Percentiles rank a stretch among this genome's conserved stretches.
phyloP scores from a whole-genome alignment of 345 rosid species.

The Euphorbia tirucalli region DNA sequence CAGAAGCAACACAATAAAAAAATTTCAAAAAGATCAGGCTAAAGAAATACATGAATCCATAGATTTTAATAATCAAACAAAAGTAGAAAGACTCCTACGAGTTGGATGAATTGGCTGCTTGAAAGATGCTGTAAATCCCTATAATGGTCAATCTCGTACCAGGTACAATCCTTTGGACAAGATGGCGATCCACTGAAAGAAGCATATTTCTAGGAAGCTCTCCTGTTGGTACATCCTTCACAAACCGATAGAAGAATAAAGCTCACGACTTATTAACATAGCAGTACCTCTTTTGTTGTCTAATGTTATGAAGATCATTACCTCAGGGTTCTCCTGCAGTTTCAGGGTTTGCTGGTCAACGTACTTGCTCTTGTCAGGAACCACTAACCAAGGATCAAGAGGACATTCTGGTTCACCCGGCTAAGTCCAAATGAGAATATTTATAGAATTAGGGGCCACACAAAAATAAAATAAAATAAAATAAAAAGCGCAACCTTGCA shows the following conservation, averaged over 20 bases:
- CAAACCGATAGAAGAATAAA: constrained; percentile 9
- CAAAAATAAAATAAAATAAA: too few species aligned
- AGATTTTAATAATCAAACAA: background rate
- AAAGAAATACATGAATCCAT: background rate
- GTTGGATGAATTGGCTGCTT: constrained; percentile 66
- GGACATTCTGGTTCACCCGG: constrained; percentile 93
- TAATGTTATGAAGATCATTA: constrained; percentile 23
- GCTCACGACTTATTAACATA: background rate
- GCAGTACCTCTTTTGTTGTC: background rate
- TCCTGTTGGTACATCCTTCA: constrained; percentile 95
- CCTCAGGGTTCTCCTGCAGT: constrained; percentile 97
- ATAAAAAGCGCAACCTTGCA: background rate
- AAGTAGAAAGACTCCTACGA: constrained; percentile 42
- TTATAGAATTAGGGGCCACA: background rate
- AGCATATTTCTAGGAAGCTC: constrained; percentile 99
- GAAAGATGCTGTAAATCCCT: constrained; percentile 95
- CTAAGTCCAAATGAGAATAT: constrained; percentile 26
- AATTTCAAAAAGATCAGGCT: background rate
- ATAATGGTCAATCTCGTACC: constrained; percentile 86
- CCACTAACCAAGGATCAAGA: constrained; percentile 93
- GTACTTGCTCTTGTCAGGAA: constrained; percentile 89
- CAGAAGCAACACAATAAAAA: background rate
- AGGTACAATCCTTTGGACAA: constrained; percentile 87
- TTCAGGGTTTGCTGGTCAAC: constrained; percentile 97
- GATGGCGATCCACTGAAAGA: constrained; percentile 85